Evolutionary conservation across 345 rosid genomes (phyloP).

Genomic region (Populus ilicifolia): DNA sequence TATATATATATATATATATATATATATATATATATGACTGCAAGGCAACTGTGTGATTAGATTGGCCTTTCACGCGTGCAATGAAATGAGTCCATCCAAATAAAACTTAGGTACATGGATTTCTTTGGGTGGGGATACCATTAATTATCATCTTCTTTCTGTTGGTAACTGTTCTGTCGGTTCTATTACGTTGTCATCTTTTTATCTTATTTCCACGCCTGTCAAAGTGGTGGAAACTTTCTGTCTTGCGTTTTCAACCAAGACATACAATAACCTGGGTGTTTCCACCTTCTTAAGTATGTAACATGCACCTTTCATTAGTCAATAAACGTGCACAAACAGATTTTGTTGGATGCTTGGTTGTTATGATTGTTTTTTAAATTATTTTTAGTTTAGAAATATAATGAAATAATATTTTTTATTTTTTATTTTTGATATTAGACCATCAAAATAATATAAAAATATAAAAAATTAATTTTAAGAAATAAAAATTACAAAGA

Average conservation of each 20-base stretch:
- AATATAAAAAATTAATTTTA: too few species aligned
- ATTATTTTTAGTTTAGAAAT: too few species aligned
- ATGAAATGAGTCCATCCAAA: neutral
- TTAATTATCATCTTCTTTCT: conserved; percentile 1
- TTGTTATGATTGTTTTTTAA: too few species aligned
- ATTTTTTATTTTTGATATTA: too few species aligned
- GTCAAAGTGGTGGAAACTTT: conserved; percentile 2
- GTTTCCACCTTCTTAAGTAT: neutral
- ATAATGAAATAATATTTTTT: too few species aligned
- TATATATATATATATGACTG: too few species aligned
- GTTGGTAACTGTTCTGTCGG: conserved; percentile 19
- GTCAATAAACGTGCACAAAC: too few species aligned
- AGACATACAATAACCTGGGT: neutral
- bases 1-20: too few species aligned
- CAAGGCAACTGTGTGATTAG: conserved; percentile 3
- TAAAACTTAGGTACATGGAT: conserved; percentile 1
- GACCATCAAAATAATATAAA: too few species aligned
- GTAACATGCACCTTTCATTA: neutral
- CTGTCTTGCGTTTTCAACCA: neutral
- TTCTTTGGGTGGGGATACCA: conserved; percentile 14
- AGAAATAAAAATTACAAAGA: too few species aligned
- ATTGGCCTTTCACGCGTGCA: conserved; percentile 27
- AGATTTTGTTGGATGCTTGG: too few species aligned
- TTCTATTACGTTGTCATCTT: conserved; percentile 9
- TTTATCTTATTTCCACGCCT: conserved; percentile 1